These are phyloP conservation scores for Geotrichum fermentans DNA, from an alignment of 1,139 yeast genomes.

Conservation along the genomic window DNA sequence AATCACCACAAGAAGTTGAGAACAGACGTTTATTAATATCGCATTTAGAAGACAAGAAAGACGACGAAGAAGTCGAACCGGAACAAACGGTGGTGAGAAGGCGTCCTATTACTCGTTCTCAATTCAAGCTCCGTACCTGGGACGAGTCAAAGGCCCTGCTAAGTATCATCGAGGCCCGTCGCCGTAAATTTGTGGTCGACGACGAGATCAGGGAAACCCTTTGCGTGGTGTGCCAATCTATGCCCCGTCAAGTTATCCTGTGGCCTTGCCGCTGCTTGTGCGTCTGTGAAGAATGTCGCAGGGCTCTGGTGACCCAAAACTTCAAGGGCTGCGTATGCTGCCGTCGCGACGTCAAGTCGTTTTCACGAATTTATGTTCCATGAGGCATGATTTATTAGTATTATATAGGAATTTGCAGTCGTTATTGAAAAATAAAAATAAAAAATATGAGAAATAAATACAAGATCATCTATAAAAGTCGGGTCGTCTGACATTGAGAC, in stretches of 20 bases:
- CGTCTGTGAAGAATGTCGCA: constrained; percentile 76
- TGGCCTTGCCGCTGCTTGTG: constrained; percentile 96
- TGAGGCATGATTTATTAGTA: constrained; percentile 15
- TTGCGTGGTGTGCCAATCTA: constrained; percentile 79
- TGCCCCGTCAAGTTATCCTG: constrained; percentile 68
- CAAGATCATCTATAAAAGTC: constrained; percentile 70
- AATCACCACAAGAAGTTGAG: constrained; percentile 26
- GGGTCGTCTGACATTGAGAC: constrained; percentile 83
- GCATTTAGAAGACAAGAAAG: constrained; percentile 12
- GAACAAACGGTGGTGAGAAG: background rate
- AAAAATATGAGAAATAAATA: background rate
- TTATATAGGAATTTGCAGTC: background rate
- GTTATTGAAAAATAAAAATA: background rate
- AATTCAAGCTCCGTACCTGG: constrained; percentile 22
- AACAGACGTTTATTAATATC: constrained; percentile 24
- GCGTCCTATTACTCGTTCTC: constrained; percentile 25
- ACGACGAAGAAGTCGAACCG: background rate
- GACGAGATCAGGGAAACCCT: constrained; percentile 21
- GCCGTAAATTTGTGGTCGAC: constrained; percentile 15
- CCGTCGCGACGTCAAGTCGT: constrained; percentile 58
- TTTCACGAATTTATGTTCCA: constrained; percentile 41
- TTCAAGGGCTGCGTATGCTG: constrained; percentile 84
- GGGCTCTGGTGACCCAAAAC: constrained; percentile 67
- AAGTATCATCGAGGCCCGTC: constrained; percentile 21
- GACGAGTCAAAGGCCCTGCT: constrained; percentile 21